Evolutionary conservation across 208 protist genomes (phyloP).

Genomic region (Trypanosoma platydactyli): DNA sequence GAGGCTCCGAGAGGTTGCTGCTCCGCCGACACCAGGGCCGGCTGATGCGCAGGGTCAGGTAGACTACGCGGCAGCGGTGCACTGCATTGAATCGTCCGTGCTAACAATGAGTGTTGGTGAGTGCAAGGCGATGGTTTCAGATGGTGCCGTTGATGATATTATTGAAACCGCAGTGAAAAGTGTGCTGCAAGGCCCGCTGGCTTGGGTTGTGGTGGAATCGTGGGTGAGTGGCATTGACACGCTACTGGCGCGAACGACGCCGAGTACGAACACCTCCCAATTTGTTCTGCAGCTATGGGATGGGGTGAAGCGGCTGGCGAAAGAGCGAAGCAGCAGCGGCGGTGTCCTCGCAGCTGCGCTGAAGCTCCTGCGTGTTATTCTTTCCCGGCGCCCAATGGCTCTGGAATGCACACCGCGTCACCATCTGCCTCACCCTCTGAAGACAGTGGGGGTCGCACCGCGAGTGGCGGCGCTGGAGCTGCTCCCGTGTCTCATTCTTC

Average conservation of each 20-base stretch:
- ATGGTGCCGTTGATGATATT: constrained; percentile 28
- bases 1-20: background rate
- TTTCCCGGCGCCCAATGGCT: constrained; percentile 32
- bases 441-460: constrained; percentile 35
- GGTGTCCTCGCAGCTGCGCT: constrained; percentile 30
- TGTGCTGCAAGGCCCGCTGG: constrained; percentile 38
- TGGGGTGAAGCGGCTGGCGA: constrained; percentile 30
- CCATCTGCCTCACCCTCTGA: constrained; percentile 58
- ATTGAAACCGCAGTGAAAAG: constrained; percentile 42
- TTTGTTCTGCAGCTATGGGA: constrained; percentile 32
- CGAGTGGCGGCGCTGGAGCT: constrained; percentile 44
- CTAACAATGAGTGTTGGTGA: background rate
- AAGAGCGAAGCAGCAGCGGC: constrained; percentile 12
- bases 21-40: background rate
- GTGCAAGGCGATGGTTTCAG: constrained; percentile 21
- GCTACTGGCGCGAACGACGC: constrained; percentile 15
- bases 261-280: constrained; percentile 22
- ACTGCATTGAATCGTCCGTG: constrained; percentile 13
- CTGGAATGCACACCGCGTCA: constrained; percentile 35
- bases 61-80: constrained; percentile 14
- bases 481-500: constrained; percentile 31
- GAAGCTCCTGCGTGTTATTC: constrained; percentile 50
- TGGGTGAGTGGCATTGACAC: constrained; percentile 38
- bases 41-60: background rate
- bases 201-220: constrained; percentile 41